Evolutionary conservation across 2,329 filamentous ascomycete species (phyloP), one percentile per base, ranked within the genome.

Genomic region (Tolypocladium nubicola): DNA sequence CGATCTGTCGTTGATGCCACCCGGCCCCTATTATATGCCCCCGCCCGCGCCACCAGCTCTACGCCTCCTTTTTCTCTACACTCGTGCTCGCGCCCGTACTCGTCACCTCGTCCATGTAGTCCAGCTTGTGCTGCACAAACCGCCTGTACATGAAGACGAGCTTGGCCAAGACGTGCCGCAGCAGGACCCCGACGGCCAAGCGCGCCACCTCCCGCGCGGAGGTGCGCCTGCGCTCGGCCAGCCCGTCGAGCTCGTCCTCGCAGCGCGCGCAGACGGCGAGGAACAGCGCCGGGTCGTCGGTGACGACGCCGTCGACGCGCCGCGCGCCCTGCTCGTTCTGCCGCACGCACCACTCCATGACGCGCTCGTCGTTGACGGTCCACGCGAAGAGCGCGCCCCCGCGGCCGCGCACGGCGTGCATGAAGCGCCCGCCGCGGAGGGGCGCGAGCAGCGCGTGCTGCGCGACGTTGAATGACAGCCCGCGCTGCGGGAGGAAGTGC

Each of bases 341-440:
- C 4, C 65, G 63, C 39, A 96, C 83, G 61, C 84, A 81, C 90
- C 90, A 96, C 64, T 84, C 80, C 92, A 97, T 97, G 72, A 84
- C 82, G 54, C 79, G 76, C 61, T 83, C 80, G 16, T 87, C 81
- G 68, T 97, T 96, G 54, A 96, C 88, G 0, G 92, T 97, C 93
- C 93, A 97, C 0, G 84, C 81, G 64, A 87, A 86, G 5, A 97
- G 75, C 4, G 81, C 79, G 26, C 87, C 79, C 59, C 79, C 62
- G 30, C 60, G 57, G 26, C 59, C 58, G 13, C 62, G 79, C 33
- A 83, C 81, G 56, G 86, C 80, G 14, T 76, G 75, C 19, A 91
- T 71, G 73, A 97, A 94, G 13, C 75, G 73, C 11, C 70, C 68
- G 9, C 91, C 91, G 40, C 52, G 54, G n/a, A 83, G 75, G 0